These are phyloP conservation scores for Calycina herbarum DNA, from an alignment of 2,329 filamentous ascomycete genomes.

Conservation along the genomic window DNA sequence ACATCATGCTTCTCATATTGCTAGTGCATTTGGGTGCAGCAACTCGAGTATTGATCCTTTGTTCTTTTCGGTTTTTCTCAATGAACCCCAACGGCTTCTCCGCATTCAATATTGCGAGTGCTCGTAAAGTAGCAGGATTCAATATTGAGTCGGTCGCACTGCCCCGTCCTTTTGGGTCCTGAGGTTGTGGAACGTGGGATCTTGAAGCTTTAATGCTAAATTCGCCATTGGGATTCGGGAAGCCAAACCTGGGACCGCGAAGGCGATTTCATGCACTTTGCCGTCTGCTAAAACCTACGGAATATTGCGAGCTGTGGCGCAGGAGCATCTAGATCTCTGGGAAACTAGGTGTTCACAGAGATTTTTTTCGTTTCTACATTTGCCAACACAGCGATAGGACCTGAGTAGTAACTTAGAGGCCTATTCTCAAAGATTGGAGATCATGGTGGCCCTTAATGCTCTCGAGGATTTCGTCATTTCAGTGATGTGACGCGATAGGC, in stretches of 20 bases:
- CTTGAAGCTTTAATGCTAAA: slow-evolving; percentile 1
- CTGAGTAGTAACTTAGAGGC: no score
- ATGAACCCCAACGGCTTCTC: neutral
- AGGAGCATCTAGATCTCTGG: no score
- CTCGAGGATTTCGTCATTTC: neutral
- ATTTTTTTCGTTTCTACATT: no score
- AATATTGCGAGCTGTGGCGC: no score
- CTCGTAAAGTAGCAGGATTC: neutral
- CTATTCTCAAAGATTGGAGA: no score
- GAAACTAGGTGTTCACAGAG: no score
- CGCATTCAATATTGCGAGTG: neutral
- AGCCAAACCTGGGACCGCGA: neutral
- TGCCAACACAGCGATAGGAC: no score
- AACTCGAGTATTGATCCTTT: neutral
- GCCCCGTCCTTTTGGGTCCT: slow-evolving; percentile 1
- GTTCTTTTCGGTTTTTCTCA: neutral
- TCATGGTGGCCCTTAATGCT: neutral
- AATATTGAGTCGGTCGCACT: neutral
- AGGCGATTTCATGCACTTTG: neutral
- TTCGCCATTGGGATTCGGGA: neutral
- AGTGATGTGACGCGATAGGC: neutral
- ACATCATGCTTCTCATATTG: neutral
- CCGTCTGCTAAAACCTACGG: neutral
- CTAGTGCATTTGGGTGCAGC: neutral
- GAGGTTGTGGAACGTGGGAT: slow-evolving; percentile 6